These are phyloP conservation scores for Phanerochaete carnosa DNA, from an alignment of 768 basidiomycete genomes.

Conservation along the genomic window DNA sequence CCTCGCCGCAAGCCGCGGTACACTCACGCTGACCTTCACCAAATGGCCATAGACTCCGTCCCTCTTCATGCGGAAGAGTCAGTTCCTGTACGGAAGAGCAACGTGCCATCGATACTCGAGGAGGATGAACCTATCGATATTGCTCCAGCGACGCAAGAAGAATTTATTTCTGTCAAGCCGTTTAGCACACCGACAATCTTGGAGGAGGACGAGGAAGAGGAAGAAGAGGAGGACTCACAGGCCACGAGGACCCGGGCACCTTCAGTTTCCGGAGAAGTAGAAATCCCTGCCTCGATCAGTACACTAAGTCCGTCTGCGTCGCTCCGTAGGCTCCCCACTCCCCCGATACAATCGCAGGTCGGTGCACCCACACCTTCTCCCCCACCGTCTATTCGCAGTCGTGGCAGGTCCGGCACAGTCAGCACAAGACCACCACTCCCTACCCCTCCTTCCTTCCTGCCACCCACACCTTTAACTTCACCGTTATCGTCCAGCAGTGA, in stretches of 20 bases:
- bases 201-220: neutral
- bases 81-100: neutral
- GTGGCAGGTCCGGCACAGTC: slow-evolving; percentile 18
- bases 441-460: slow-evolving; percentile 10
- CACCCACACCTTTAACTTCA: neutral
- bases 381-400: slow-evolving; percentile 6
- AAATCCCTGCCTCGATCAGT: neutral
- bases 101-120: neutral
- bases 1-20: slow-evolving; percentile 5
- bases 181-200: neutral
- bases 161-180: neutral
- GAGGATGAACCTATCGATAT: neutral
- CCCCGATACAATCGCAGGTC: neutral
- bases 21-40: slow-evolving; percentile 19
- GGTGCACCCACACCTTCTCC: neutral
- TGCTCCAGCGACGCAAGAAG: neutral
- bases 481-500: slow-evolving; percentile 22
- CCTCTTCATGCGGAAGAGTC: neutral
- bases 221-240: neutral
- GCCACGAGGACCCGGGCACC: neutral
- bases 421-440: slow-evolving; percentile 11
- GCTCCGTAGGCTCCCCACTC: slow-evolving; percentile 1
- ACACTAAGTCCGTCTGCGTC: neutral
- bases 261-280: neutral
- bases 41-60: slow-evolving; percentile 4